Conservation (phyloP, 1,284 basidiomycete species). For the Cryptococcus jaspeensis region DNA sequence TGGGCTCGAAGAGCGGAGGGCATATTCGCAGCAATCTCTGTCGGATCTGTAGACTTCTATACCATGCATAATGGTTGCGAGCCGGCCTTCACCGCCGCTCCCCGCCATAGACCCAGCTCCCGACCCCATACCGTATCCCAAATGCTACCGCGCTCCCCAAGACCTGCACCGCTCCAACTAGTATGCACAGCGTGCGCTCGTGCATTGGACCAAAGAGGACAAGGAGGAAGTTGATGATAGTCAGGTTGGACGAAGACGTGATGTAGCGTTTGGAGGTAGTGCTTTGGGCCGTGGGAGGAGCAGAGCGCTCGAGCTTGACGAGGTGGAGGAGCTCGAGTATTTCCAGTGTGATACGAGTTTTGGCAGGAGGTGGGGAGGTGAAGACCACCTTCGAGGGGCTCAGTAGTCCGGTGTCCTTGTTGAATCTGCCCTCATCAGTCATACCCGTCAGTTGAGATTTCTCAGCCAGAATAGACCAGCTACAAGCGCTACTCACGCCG, state of each 20-base stretch:
- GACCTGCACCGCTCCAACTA: conserved; percentile 72
- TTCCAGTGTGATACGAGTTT: conserved; percentile 59
- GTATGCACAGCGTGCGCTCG: conserved; percentile 70
- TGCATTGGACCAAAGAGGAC: conserved; percentile 74
- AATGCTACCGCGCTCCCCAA: conserved; percentile 75
- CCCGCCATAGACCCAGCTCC: conserved; percentile 82
- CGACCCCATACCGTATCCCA: conserved; percentile 78
- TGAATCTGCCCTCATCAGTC: conserved; percentile 59
- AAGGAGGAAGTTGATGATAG: conserved; percentile 80
- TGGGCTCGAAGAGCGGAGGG: too few species aligned
- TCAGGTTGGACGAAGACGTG: conserved; percentile 75
- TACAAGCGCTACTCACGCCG: conserved; percentile 60
- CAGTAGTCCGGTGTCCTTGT: conserved; percentile 67
- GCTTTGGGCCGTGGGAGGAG: conserved; percentile 43
- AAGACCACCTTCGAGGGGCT: conserved; percentile 70
- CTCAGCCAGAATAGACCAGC: not conserved
- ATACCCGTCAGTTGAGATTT: not conserved
- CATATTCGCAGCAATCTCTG: too few species aligned
- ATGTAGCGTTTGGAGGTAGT: conserved; percentile 49
- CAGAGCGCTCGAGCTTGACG: conserved; percentile 63
- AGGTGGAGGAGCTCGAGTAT: conserved; percentile 64
- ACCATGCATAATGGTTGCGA: too few species aligned
- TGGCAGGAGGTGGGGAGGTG: conserved; percentile 56
- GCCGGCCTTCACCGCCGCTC: conserved; percentile 62
- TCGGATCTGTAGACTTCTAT: too few species aligned